Percentiles rank a stretch among this genome's conserved stretches.
Evolutionary conservation across 345 rosid species (phyloP).

Genomic region (Ceriops tagal): DNA sequence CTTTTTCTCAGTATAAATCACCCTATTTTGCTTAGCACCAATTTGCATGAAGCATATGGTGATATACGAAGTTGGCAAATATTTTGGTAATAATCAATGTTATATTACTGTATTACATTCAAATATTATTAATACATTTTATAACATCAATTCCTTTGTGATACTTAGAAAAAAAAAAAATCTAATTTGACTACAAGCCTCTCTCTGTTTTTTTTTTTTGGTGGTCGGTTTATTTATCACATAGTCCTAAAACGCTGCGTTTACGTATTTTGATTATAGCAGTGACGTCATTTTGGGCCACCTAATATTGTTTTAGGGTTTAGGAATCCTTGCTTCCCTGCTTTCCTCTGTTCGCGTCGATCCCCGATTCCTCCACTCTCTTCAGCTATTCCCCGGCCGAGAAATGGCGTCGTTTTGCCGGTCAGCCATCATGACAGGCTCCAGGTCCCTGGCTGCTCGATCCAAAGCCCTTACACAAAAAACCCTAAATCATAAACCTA

Average conservation of each 20-base stretch:
- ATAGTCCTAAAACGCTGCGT: neutral
- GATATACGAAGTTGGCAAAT: neutral
- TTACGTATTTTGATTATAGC: neutral
- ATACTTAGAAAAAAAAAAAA: neutral
- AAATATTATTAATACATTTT: neutral
- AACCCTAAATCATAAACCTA: constrained; percentile 17
- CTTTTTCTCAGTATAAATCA: too few species aligned
- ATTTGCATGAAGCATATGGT: too few species aligned
- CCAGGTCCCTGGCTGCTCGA: constrained; percentile 38
- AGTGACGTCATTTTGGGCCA: neutral
- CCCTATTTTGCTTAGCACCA: too few species aligned
- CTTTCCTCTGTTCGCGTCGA: too few species aligned
- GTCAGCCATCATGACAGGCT: constrained; percentile 31
- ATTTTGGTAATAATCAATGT: neutral
- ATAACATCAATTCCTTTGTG: neutral
- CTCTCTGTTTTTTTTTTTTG: too few species aligned
- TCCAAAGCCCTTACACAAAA: constrained; percentile 29
- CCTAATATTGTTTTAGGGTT: constrained; percentile 22
- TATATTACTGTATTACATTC: neutral
- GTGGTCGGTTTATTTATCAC: too few species aligned
- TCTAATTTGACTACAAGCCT: too few species aligned
- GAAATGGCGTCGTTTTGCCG: constrained; percentile 45
- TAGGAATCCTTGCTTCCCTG: constrained; percentile 7
- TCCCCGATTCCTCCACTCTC: neutral
- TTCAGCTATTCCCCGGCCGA: neutral